A percentile compares a stretch with the other conserved stretches of the same genome.
Conservation (phyloP, 2,329 filamentous ascomycete genomes). For the Tolypocladium pustulatum region DNA sequence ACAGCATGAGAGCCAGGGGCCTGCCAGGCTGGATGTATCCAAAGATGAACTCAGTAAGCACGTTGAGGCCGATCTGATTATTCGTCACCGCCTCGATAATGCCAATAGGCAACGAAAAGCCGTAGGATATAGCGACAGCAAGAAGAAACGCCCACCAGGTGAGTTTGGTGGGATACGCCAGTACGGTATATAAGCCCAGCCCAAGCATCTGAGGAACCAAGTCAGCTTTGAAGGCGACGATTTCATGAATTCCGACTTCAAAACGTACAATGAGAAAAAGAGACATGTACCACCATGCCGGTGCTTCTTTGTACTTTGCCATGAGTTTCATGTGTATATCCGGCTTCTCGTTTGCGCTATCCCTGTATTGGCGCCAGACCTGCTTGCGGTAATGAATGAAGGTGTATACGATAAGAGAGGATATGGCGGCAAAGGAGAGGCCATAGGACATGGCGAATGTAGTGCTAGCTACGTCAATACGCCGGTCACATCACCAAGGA, state of each 20-base stretch:
- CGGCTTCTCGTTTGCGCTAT: slow-evolving; percentile 47
- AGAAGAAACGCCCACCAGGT: slow-evolving; percentile 65
- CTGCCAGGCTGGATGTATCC: slow-evolving; percentile 67
- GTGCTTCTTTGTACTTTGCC: slow-evolving; percentile 51
- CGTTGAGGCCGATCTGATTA: slow-evolving; percentile 62
- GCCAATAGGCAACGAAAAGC: slow-evolving; percentile 55
- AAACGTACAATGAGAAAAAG: slow-evolving; percentile 42
- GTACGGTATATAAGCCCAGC: slow-evolving; percentile 42
- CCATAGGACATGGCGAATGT: slow-evolving; percentile 63
- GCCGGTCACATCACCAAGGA: neutral
- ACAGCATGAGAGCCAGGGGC: slow-evolving; percentile 66
- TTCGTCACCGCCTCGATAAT: slow-evolving; percentile 63
- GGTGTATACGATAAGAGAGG: slow-evolving; percentile 58
- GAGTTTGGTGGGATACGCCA: slow-evolving; percentile 56
- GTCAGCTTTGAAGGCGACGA: neutral
- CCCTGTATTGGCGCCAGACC: slow-evolving; percentile 52
- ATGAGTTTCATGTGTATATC: slow-evolving; percentile 57
- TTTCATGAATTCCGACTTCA: neutral
- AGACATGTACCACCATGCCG: slow-evolving; percentile 52
- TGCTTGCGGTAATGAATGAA: slow-evolving; percentile 56
- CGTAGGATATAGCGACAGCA: slow-evolving; percentile 51
- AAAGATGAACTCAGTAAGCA: slow-evolving; percentile 63
- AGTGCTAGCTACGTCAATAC: slow-evolving; percentile 34
- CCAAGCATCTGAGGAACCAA: slow-evolving; percentile 33
- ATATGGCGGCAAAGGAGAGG: slow-evolving; percentile 60